Evolutionary conservation across 345 rosid species (phyloP).

Genomic region (Eucalyptus leucophloia): DNA sequence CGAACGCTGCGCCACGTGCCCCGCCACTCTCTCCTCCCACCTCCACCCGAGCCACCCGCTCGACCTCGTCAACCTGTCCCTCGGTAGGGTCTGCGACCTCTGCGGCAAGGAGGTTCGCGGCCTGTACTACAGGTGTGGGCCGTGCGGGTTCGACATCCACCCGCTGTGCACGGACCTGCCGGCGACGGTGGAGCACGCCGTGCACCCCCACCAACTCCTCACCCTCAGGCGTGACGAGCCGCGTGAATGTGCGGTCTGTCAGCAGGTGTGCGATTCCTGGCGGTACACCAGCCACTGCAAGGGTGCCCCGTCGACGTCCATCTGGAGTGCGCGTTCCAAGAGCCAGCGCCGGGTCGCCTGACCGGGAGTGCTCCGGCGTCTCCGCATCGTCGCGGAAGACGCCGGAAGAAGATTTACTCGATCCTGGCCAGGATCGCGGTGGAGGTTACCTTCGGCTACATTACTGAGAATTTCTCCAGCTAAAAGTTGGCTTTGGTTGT

Average conservation of each 20-base stretch:
- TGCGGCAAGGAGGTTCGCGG: conserved; percentile 18
- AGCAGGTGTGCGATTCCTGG: conserved; percentile 9
- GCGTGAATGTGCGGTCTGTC: conserved; percentile 12
- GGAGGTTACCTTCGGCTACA: no score
- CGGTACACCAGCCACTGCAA: conserved; percentile 14
- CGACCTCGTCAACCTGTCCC: conserved; percentile 2
- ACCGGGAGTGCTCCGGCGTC: no score
- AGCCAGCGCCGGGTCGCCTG: not conserved
- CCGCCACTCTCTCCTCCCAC: conserved; percentile 7
- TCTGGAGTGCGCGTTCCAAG: conserved; percentile 8
- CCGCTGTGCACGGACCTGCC: conserved; percentile 22
- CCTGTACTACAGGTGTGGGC: conserved; percentile 20
- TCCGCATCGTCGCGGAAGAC: no score
- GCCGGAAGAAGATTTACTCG: not conserved
- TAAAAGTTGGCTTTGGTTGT: not conserved
- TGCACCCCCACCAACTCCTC: conserved; percentile 2
- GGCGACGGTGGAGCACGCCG: conserved; percentile 1
- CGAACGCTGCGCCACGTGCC: conserved; percentile 22
- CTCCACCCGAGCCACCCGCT: conserved; percentile 17
- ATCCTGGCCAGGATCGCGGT: not conserved
- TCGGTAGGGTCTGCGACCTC: not conserved
- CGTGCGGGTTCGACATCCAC: conserved; percentile 25
- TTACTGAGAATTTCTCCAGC: no score
- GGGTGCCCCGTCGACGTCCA: conserved; percentile 18
- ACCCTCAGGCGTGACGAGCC: not conserved